Evolutionary conservation across 108 stramenopile species (phyloP), one percentile per base, ranked within the genome.

Genomic region (Skeletonema potamos): DNA sequence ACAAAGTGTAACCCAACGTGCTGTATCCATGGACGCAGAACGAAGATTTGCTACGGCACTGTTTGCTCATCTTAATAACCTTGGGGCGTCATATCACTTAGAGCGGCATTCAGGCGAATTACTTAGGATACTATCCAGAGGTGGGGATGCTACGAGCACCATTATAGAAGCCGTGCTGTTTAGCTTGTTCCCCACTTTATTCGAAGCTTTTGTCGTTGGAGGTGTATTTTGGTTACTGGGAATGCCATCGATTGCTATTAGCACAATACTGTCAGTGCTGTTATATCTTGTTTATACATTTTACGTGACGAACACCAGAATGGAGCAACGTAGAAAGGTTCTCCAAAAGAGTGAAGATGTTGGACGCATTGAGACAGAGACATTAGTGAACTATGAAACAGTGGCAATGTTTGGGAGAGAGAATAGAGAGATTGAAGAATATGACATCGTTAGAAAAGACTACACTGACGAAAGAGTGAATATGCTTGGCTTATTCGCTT

Each of bases 361-460:
- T 27, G 82, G 82, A 12, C 66, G 73, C 11, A 79, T 79, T 5
- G 81, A 82, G 39, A 79, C 82, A 15, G 82, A 83, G 34, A 71
- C 78, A 17, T 51, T 83, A 20, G 66, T 80, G 29, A 77, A 83
- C 62, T 83, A 79, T 46, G 82, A 83, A 39, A 83, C 82, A 4
- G 82, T 83, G 10, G 67, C 63, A n/a, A 75, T 79, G 58, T 83
- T 83, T 60, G 78, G 78, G 3, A 73, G 78, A n/a, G 77, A 79
- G 37, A 29, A 26, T 32, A 63, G 75, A 29, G 82, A 83, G 72
- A 68, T 66, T 2, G 30, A 30, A 27, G 62, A 70, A 39, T 83
- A 83, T 39, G 69, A 68, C 27, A 32, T 32, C 5, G 51, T 79
- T 6, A 18, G 74, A 27, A 62, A 71, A 57, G 74, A 74, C 36